These are phyloP conservation scores for Chlorella sp. DNA, from an alignment of 139 green algal genomes.

Conservation along the genomic window DNA sequence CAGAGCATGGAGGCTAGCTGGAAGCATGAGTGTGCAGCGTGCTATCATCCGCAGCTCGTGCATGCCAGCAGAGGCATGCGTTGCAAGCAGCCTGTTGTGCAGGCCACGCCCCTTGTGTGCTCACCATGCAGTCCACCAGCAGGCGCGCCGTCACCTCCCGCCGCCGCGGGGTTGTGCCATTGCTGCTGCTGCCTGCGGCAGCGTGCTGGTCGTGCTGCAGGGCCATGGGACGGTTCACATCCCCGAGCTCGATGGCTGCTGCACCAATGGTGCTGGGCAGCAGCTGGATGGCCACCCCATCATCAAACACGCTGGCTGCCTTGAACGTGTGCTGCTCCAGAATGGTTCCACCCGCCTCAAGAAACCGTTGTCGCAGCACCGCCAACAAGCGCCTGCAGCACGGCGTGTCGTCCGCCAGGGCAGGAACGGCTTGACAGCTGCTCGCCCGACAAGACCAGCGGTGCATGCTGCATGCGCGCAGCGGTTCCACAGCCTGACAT, in stretches of 20 bases:
- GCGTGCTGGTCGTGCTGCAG: background rate
- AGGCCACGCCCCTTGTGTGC: no score
- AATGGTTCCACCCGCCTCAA: constrained; percentile 59
- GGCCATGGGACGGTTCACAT: constrained; percentile 65
- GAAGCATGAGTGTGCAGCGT: no score
- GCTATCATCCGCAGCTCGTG: no score
- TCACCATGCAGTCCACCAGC: constrained; percentile 90
- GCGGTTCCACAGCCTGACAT: no score
- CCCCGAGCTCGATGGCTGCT: constrained; percentile 43
- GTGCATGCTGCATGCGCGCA: no score
- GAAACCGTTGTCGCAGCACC: constrained; percentile 49
- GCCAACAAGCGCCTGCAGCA: constrained; percentile 37
- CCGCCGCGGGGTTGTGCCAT: background rate
- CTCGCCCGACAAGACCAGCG: no score
- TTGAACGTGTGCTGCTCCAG: constrained; percentile 69
- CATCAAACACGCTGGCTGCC: constrained; percentile 49
- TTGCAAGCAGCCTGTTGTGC: no score
- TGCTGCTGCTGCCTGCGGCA: background rate
- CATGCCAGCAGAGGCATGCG: no score
- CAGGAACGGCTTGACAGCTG: no score
- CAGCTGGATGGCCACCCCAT: constrained; percentile 56
- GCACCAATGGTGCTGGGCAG: background rate
- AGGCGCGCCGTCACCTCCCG: constrained; percentile 63
- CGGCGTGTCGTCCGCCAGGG: no score
- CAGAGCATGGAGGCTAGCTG: no score